Evolutionary conservation across 257 asterid species (phyloP), one percentile per base, ranked within the genome.

Genomic region (Ocimum tenuiflorum): DNA sequence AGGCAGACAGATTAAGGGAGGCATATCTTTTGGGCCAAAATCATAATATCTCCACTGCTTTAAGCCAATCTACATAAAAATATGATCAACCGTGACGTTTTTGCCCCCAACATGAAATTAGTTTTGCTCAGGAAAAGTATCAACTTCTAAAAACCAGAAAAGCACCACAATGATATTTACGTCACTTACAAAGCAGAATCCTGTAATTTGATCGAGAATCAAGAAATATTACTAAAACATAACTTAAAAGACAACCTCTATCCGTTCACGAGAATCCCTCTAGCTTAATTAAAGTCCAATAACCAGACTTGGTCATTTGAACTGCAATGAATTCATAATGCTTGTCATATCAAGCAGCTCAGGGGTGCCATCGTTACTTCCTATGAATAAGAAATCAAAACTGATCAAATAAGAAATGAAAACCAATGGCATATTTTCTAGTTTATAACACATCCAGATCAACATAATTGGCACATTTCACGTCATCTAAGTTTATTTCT

Each of bases 31-130:
- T 0, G 99, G 96, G 60, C 99, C 99, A 80, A 90, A 94, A 79
- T 94, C 99, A 75, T 94, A 94, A 78, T 94, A 94, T 69, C 95
- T 80, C 99, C 99, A 94, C 72, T 90, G 96, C 84, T 85, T 94
- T 70, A 95, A 81, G 59, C 95, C 95, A 76, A 94, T 86, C 99
- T 94, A 50, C 73, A 75, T 45, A 15, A 77, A 46, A 45, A 60
- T 39, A 7, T 39, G 45, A 68, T 22, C 36, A 42, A 56, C 45
- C 29, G 42, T 50, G 59, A 58, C 13, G 14, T 45, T 1, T 8
- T 24, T 13, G 36, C 15, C 47, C n/a, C 45, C 31, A 35, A 18
- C 22, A 39, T n/a, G 39, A 39, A 59, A 45, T 33, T 36, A 2
- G 13, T 10, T 23, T 18, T 6, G 18, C 63, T 14, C 46, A 36